Evolutionary conservation across 2,329 filamentous ascomycete genomes (phyloP), one percentile per base, ranked within the genome.

Genomic region (Xylariaceae sp.): DNA sequence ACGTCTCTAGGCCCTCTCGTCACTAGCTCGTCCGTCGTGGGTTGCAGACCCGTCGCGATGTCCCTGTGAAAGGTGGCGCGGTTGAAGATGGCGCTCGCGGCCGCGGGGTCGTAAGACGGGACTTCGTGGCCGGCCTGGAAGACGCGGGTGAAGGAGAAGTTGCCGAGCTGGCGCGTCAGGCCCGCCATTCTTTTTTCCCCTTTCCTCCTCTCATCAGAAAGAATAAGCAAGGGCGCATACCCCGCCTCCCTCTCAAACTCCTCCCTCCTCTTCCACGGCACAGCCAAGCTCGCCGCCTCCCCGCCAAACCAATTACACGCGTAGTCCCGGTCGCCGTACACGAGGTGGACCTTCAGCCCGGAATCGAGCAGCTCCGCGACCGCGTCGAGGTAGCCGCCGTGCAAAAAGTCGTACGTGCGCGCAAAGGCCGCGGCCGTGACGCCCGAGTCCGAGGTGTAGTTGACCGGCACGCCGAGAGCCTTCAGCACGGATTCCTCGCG

Each of bases 91-190:
- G 63, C 61, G 50, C 71, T 63, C 2, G 70, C 59, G 2, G 70
- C 67, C 36, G 67, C 57, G 16, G 72, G 73, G 56, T 76, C 72
- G 50, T 71, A 71, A 18, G 66, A 66, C 0, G 72, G 70, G 9
- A 75, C 65, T 55, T 75, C 68, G 51, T 79, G 76, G 1, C 76
- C 75, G 8, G 74, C 66, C 50, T 79, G 64, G 51, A 73, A 79
- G 3, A 80, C 69, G 0, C 76, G 66, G 21, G 71, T 70, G 58
- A 80, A 81, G 9, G 71, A 75, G 46, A 78, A 69, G 50, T 86
- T 86, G 11, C 81, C 82, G 49, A 74, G 77, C 55, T 87, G 81
- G 1, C 83, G 71, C 1, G 84, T 82, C 46, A 76, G 73, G 2
- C 83, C 84, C 67, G 8, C 66, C 68, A 50, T 83, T 78, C 12